A percentile compares a stretch with the other conserved stretches of the same genome.
phyloP scores from a whole-genome alignment of 2,329 filamentous ascomycete species.

The Venturia aucupariae region DNA sequence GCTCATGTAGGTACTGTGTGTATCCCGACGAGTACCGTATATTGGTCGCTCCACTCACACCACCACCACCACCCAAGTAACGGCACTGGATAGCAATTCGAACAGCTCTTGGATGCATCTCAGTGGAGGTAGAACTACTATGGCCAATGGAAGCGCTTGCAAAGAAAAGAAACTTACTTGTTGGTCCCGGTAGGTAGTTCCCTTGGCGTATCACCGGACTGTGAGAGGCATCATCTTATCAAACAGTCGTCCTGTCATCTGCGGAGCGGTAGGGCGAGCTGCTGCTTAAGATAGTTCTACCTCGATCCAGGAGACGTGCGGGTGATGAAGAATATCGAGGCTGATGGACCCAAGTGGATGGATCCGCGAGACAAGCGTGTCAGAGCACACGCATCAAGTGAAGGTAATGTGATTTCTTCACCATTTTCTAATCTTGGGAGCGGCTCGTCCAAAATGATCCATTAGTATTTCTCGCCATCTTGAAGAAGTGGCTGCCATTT shows the following conservation, averaged over 20 bases:
- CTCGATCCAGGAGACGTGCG: background rate
- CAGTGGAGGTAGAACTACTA: no score
- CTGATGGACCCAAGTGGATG: background rate
- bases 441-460: background rate
- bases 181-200: no score
- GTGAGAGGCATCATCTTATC: background rate
- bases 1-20: no score
- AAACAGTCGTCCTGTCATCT: background rate
- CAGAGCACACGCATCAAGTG: background rate
- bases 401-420: conserved; percentile 1
- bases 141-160: no score
- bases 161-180: no score
- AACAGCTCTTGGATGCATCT: no score
- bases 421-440: background rate
- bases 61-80: no score
- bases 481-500: background rate
- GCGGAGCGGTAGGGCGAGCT: background rate
- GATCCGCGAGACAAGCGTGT: background rate
- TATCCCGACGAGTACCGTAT: background rate
- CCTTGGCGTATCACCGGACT: background rate
- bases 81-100: no score
- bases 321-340: background rate
- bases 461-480: no score
- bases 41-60: background rate
- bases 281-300: background rate